Conservation (phyloP, 768 basidiomycete species). For the Zangia roseola region DNA sequence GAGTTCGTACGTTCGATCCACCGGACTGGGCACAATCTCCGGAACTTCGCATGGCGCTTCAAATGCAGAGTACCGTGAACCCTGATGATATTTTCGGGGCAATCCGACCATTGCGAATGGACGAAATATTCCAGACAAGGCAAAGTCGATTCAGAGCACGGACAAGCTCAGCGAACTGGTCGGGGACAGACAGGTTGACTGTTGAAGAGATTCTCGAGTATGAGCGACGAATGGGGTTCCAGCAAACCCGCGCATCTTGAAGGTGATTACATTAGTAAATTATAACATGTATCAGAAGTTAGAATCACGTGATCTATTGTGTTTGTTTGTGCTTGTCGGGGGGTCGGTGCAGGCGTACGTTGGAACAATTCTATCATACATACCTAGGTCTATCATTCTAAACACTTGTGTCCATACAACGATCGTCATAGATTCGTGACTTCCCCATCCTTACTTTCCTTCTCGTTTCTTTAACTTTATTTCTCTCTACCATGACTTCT, state of each 20-base stretch:
- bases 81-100: constrained; percentile 92
- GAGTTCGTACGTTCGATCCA: constrained; percentile 66
- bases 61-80: constrained; percentile 82
- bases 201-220: constrained; percentile 84
- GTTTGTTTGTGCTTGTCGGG: constrained; percentile 24
- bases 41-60: constrained; percentile 73
- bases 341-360: constrained; percentile 14
- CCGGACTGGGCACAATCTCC: constrained; percentile 94
- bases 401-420: constrained; percentile 32
- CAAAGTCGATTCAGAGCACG: constrained; percentile 84
- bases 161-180: constrained; percentile 95
- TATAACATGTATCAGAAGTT: constrained; percentile 11
- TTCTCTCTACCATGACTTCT: constrained; percentile 55
- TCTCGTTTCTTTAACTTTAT: constrained; percentile 29
- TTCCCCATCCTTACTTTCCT: constrained; percentile 29
- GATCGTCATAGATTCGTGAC: constrained; percentile 31
- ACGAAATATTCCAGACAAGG: constrained; percentile 83
- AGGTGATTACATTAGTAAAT: constrained; percentile 1
- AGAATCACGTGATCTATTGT: constrained; percentile 21
- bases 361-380: constrained; percentile 21
- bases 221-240: constrained; percentile 87
- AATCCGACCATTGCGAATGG: constrained; percentile 85
- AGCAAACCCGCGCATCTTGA: constrained; percentile 28
- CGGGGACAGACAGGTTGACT: constrained; percentile 86
- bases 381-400: constrained; percentile 21